These are phyloP conservation scores for Colletotrichum orbiculare DNA, from an alignment of 2,329 filamentous ascomycete species.

Conservation along the genomic window DNA sequence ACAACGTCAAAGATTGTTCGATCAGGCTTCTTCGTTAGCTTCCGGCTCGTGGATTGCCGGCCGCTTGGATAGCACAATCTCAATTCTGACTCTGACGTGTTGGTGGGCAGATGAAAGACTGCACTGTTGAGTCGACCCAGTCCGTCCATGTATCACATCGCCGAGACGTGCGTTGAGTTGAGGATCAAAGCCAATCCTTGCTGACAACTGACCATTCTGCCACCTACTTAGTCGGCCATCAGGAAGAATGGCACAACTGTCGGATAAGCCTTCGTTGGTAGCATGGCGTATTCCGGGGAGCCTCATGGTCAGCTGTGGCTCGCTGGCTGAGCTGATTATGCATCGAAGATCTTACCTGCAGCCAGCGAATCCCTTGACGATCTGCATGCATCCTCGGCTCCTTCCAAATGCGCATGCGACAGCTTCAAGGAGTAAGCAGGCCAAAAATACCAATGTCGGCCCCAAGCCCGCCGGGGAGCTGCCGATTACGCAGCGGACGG, in stretches of 20 bases:
- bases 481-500: conserved; percentile 9
- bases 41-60: conserved; percentile 33
- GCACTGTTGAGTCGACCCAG: conserved; percentile 23
- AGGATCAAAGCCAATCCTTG: conserved; percentile 30
- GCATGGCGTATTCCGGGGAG: too few relatives aligned
- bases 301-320: too few relatives aligned
- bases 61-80: conserved; percentile 33
- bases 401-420: neutral
- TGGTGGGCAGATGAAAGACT: conserved; percentile 13
- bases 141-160: conserved; percentile 35
- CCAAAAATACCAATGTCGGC: neutral
- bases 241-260: neutral
- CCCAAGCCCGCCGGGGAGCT: conserved; percentile 16
- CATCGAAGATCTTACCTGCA: too few relatives aligned
- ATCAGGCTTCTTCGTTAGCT: conserved; percentile 36
- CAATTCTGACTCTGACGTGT: conserved; percentile 18
- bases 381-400: neutral
- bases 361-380: neutral
- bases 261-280: too few relatives aligned
- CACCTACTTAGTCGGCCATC: neutral
- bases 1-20: conserved; percentile 17
- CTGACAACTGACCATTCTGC: neutral
- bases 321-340: too few relatives aligned
- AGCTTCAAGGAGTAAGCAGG: conserved; percentile 1
- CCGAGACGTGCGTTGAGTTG: conserved; percentile 33